Evolutionary conservation across 805 yeast species (phyloP).

Genomic region (Starmerella scarabaei): DNA sequence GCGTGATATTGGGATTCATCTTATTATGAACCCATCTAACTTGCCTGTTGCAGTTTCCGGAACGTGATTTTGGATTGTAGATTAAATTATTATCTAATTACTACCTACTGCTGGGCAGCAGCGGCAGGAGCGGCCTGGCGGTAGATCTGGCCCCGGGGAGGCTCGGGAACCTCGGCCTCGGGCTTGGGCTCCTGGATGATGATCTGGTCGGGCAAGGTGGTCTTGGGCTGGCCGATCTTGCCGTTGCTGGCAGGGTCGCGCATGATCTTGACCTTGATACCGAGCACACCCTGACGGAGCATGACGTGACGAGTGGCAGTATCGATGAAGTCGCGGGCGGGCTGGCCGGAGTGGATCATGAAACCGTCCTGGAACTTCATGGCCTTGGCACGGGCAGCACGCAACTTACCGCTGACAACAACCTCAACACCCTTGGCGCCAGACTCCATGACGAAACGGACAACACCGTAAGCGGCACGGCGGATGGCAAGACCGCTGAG

Average conservation of each 20-base stretch:
- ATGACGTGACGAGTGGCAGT: conserved; percentile 98
- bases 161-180: conserved; percentile 41
- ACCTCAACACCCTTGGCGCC: conserved; percentile 99
- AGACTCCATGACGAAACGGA: conserved; percentile 98
- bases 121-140: conserved; percentile 11
- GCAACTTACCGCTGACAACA: conserved; percentile 97
- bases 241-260: conserved; percentile 66
- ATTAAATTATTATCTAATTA: no score
- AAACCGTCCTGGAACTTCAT: conserved; percentile 99
- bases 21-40: no score
- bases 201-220: conserved; percentile 87
- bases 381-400: conserved; percentile 99
- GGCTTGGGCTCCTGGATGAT: conserved; percentile 89
- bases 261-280: conserved; percentile 99
- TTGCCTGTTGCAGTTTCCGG: no score
- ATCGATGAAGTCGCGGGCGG: conserved; percentile 97
- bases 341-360: conserved; percentile 99
- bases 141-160: conserved; percentile 71
- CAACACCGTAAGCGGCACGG: conserved; percentile 99
- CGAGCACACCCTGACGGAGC: conserved; percentile 99
- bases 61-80: no score
- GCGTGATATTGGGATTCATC: no score
- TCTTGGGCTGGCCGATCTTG: conserved; percentile 29
- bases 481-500: conserved; percentile 98
- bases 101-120: conserved; percentile 6